A percentile compares a stretch with the other conserved stretches of the same genome.
Conservation (phyloP, 2,329 filamentous ascomycete species). For the Trichoderma sp. region DNA sequence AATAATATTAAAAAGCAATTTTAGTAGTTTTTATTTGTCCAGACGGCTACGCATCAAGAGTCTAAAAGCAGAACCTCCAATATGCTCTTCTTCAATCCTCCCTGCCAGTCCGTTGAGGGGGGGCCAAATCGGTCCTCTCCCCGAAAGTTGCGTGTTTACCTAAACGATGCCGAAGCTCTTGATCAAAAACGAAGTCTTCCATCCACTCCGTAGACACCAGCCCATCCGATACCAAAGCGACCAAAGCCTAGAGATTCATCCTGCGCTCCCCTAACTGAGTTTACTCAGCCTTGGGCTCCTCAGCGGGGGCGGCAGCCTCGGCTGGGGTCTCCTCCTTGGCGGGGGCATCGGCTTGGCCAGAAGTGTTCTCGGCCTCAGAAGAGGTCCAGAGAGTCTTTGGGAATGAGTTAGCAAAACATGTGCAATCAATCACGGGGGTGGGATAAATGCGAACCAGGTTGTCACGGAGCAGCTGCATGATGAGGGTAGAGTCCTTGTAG, state of each 20-base stretch:
- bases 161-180: constrained; percentile 52
- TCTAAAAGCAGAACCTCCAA: constrained; percentile 57
- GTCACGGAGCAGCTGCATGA: constrained; percentile 98
- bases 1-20: constrained; percentile 43
- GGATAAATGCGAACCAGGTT: constrained; percentile 69
- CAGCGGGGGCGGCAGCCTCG: constrained; percentile 57
- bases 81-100: constrained; percentile 49
- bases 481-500: constrained; percentile 98
- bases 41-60: constrained; percentile 57
- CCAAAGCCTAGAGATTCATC: constrained; percentile 33
- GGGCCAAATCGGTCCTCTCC: constrained; percentile 39
- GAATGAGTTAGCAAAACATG: constrained; percentile 32
- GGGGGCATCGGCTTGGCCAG: constrained; percentile 52
- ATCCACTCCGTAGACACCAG: constrained; percentile 66
- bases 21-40: constrained; percentile 58
- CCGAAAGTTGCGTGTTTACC: constrained; percentile 45
- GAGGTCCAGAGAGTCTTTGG: constrained; percentile 96
- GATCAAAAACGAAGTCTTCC: constrained; percentile 57
- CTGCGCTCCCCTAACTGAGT: constrained; percentile 28
- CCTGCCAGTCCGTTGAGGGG: constrained; percentile 41
- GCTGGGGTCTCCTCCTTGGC: constrained; percentile 49
- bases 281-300: constrained; percentile 73
- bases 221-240: constrained; percentile 48
- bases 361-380: constrained; percentile 84
- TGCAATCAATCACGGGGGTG: not conserved